A percentile compares a stretch with the other conserved stretches of the same genome.
Evolutionary conservation across 129 eudicot species (phyloP).

Genomic region (Ambrosia trifida): DNA sequence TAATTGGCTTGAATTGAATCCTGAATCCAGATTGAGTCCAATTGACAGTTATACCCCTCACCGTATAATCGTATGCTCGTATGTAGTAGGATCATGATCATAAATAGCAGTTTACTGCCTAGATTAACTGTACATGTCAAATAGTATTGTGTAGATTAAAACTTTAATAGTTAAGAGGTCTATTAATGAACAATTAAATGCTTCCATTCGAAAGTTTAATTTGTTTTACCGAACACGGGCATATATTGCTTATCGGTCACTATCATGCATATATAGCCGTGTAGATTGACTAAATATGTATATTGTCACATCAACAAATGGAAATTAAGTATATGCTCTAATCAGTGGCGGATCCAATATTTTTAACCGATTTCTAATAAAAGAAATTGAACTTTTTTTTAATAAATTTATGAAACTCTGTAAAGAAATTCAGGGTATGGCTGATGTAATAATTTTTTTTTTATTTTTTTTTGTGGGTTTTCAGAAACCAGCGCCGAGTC

Average conservation of each 20-base stretch:
- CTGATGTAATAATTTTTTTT: no score
- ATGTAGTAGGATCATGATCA: background rate
- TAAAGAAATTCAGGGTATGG: background rate
- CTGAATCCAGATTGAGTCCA: background rate
- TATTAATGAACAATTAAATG: background rate
- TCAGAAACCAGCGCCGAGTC: constrained; percentile 68
- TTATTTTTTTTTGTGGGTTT: no score
- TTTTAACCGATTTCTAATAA: background rate
- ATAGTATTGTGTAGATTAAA: background rate
- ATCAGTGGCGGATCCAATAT: constrained; percentile 4
- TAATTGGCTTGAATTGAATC: background rate
- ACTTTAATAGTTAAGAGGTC: background rate
- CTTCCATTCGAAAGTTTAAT: background rate
- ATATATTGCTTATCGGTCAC: background rate
- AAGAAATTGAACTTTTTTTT: background rate
- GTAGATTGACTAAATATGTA: background rate
- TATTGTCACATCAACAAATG: background rate
- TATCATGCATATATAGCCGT: background rate
- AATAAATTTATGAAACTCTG: background rate
- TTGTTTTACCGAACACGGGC: background rate
- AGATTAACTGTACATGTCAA: background rate
- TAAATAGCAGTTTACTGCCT: background rate
- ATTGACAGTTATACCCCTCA: constrained; percentile 1
- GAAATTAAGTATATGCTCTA: background rate
- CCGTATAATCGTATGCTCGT: background rate